phyloP scores from a whole-genome alignment of 306 rosid species.

The Ceratonia siliqua region DNA sequence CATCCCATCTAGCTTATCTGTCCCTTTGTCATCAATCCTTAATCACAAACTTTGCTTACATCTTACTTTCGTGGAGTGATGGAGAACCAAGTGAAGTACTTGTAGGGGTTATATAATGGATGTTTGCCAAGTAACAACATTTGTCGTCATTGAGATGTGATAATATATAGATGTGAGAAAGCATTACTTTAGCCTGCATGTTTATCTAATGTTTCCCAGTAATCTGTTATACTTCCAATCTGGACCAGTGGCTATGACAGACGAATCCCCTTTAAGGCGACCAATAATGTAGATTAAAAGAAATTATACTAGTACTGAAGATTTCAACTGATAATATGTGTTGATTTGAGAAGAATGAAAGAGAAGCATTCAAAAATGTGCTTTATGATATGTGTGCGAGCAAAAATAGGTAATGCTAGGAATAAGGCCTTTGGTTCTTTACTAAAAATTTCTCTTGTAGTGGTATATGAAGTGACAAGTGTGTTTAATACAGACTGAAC shows the following conservation, averaged over 20 bases:
- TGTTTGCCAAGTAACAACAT: background rate
- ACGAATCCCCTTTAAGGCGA: background rate
- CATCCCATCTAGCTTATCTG: background rate
- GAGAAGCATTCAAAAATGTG: background rate
- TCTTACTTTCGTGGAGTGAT: background rate
- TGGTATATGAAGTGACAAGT: background rate
- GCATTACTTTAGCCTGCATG: background rate
- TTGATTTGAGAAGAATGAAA: background rate
- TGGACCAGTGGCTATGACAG: background rate
- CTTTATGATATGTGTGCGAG: background rate
- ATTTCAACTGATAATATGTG: background rate
- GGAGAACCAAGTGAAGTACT: background rate
- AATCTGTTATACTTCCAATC: background rate
- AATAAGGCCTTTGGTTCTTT: background rate
- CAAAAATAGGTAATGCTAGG: background rate
- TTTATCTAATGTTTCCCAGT: background rate
- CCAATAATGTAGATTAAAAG: background rate
- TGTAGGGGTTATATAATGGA: background rate
- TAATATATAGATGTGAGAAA: background rate
- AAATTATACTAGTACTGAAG: background rate
- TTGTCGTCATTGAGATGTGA: background rate
- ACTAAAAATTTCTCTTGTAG: background rate
- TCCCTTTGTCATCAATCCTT: background rate
- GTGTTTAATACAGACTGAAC: background rate
- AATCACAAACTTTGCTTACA: background rate